Percentiles rank a stretch among this genome's conserved stretches.
These are phyloP conservation scores for Acidomyces sp. DNA, from an alignment of 495 filamentous ascomycete species.

Conservation along the genomic window DNA sequence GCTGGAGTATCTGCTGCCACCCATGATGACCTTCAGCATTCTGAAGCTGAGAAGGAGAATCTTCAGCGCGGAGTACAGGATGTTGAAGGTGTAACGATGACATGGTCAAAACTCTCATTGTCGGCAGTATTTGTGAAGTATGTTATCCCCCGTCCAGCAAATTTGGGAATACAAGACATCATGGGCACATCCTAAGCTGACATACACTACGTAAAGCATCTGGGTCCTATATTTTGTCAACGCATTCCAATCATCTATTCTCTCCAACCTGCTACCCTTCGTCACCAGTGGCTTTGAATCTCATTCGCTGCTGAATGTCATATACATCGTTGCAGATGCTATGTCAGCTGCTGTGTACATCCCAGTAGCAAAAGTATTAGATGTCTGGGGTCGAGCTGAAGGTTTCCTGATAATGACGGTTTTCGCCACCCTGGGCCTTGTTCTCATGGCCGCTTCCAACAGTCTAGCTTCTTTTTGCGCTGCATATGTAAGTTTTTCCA, in stretches of 20 bases:
- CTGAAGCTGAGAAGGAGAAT: too few relatives aligned
- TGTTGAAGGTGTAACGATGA: constrained; percentile 35
- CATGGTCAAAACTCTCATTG: constrained; percentile 36
- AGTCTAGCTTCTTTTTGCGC: constrained; percentile 35
- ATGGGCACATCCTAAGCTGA: not conserved
- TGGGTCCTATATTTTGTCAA: constrained; percentile 41
- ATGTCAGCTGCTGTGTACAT: constrained; percentile 7
- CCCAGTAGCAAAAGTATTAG: constrained; percentile 9
- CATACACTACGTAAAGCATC: constrained; percentile 23
- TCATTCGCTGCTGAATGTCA: constrained; percentile 39
- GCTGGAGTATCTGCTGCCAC: too few relatives aligned
- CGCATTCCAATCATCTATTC: constrained; percentile 34
- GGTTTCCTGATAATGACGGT: constrained; percentile 20
- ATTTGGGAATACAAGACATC: too few relatives aligned
- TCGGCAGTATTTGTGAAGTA: constrained; percentile 36
- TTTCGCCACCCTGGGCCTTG: constrained; percentile 26
- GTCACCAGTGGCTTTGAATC: constrained; percentile 35
- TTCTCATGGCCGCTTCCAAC: constrained; percentile 41
- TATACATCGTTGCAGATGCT: constrained; percentile 4
- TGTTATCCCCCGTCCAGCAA: too few relatives aligned
- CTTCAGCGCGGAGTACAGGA: constrained; percentile 32
- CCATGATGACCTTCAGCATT: too few relatives aligned
- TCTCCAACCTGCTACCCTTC: constrained; percentile 31
- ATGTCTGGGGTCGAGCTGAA: constrained; percentile 12
- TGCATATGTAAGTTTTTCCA: constrained; percentile 15